Evolutionary conservation across 345 rosid genomes (phyloP).

Genomic region (Pistacia vera): DNA sequence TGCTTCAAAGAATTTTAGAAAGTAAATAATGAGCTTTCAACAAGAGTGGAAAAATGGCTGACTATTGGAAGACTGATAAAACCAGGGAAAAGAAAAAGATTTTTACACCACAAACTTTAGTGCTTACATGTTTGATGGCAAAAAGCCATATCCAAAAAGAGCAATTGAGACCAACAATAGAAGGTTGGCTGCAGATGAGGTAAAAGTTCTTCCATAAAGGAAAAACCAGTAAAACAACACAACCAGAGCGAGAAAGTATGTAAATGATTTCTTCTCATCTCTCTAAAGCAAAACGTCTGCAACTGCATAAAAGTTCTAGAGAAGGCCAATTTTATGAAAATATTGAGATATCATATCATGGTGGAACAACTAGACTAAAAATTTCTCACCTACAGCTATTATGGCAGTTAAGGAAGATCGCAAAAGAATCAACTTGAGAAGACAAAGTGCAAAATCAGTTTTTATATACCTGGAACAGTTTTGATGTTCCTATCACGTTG

Average conservation of each 20-base stretch:
- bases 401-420: no score
- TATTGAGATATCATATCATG: no score
- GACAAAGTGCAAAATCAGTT: no score
- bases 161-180: constrained; percentile 47
- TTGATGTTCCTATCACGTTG: not conserved
- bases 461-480: not conserved
- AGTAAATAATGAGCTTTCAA: not conserved
- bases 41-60: not conserved
- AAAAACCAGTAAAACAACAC: constrained; percentile 76
- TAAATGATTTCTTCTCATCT: constrained; percentile 80
- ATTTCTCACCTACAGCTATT: no score
- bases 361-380: no score
- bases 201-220: constrained; percentile 70
- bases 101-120: constrained; percentile 5
- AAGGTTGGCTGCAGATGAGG: constrained; percentile 71
- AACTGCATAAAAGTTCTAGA: constrained; percentile 52
- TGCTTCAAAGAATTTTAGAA: not conserved
- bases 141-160: constrained; percentile 56
- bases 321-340: constrained; percentile 3
- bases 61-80: not conserved
- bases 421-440: no score
- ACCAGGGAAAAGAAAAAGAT: constrained; percentile 1
- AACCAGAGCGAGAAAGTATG: constrained; percentile 53
- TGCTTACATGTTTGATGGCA: constrained; percentile 71
- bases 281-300: constrained; percentile 91